Percentiles rank a stretch among this genome's conserved stretches.
Conservation (phyloP, 352 stramenopile species). For the Pythium sp. region DNA sequence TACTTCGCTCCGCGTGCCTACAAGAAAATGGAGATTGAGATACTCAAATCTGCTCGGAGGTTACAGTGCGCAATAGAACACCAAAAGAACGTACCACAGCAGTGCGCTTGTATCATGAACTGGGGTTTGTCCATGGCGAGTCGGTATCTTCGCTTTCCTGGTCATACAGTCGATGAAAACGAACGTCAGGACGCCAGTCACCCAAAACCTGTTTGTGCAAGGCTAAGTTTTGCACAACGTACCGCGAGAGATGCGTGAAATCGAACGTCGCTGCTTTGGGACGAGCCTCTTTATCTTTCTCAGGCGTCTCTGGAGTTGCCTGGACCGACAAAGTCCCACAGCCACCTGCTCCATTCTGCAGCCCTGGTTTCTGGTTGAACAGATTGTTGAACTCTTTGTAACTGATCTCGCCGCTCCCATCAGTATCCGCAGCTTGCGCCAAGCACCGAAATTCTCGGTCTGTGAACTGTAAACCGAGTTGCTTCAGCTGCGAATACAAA, state of each 20-base stretch:
- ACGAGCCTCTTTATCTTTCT: constrained; percentile 11
- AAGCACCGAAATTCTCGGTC: constrained; percentile 49
- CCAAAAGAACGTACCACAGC: constrained; percentile 20
- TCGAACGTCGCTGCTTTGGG: constrained; percentile 31
- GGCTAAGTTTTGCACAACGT: background rate
- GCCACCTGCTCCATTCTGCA: background rate
- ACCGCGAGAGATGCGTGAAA: constrained; percentile 46
- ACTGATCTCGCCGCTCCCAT: constrained; percentile 53
- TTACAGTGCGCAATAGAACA: background rate
- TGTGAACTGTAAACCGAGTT: constrained; percentile 47
- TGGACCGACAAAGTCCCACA: background rate
- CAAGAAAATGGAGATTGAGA: too few relatives aligned
- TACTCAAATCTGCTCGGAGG: background rate
- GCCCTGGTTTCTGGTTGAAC: constrained; percentile 17
- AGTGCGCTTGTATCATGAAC: constrained; percentile 35
- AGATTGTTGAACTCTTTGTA: constrained; percentile 56
- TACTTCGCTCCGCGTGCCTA: constrained; percentile 11
- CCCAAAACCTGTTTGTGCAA: background rate
- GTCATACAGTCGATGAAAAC: background rate
- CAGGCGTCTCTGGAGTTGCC: background rate
- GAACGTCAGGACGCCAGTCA: background rate
- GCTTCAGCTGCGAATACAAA: constrained; percentile 30
- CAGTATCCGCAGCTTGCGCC: constrained; percentile 33
- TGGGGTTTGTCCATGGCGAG: constrained; percentile 37
- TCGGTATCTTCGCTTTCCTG: constrained; percentile 37